Conservation (phyloP, 106 monocot species). For the Chionographis japonica region DNA sequence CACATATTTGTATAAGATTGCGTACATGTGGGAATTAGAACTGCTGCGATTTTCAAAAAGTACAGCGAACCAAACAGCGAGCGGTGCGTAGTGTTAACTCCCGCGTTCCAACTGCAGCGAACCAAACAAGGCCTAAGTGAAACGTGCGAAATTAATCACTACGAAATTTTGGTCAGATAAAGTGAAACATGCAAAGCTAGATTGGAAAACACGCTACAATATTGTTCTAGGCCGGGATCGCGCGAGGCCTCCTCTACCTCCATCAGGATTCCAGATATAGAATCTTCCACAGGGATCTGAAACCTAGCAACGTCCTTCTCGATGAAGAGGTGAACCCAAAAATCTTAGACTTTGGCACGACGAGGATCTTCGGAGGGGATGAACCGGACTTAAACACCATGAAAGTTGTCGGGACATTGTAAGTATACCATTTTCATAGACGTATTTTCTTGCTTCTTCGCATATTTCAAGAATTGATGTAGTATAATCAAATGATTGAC, state of each 20-base stretch:
- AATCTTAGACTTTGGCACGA: slow-evolving; percentile 57
- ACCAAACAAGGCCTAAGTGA: neutral
- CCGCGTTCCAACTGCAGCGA: neutral
- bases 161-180: neutral
- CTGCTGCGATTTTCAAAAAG: too few species aligned
- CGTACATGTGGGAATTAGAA: too few species aligned
- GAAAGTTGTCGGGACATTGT: slow-evolving; percentile 49
- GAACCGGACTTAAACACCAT: slow-evolving; percentile 23
- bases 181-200: neutral
- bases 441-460: too few species aligned
- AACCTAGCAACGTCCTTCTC: slow-evolving; percentile 48
- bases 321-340: slow-evolving; percentile 50
- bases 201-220: slow-evolving; percentile 33
- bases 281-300: slow-evolving; percentile 55
- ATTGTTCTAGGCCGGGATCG: slow-evolving; percentile 33
- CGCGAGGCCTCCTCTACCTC: slow-evolving; percentile 47
- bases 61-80: too few species aligned
- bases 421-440: slow-evolving; percentile 4
- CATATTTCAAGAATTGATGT: too few species aligned
- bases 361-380: slow-evolving; percentile 40
- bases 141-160: neutral
- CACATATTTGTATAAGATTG: too few species aligned
- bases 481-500: too few species aligned
- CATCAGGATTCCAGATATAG: slow-evolving; percentile 42
- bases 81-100: neutral